Percentiles rank a stretch among this genome's conserved stretches.
Evolutionary conservation across 192 early-diverging fungal species (phyloP).

Genomic region (Rhizoclosmatium globosum): DNA sequence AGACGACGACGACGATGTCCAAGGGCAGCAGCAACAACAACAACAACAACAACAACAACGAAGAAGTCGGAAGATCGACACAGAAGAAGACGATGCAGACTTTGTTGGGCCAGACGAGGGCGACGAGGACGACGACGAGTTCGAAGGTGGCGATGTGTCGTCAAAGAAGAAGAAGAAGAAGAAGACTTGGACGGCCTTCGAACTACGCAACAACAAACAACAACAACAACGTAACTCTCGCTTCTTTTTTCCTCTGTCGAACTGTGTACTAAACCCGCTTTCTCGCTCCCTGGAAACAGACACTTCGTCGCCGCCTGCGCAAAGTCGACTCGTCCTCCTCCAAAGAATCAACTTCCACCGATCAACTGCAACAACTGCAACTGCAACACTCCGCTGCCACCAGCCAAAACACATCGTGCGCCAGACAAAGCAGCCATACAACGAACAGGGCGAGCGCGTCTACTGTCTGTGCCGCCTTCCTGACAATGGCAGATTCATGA

Average conservation of each 20-base stretch:
- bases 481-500: constrained; percentile 79
- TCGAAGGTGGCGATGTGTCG: neutral
- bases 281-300: no score
- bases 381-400: neutral
- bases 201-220: no score
- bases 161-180: constrained; percentile 1
- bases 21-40: neutral
- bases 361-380: neutral
- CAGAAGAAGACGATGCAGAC: neutral
- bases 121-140: constrained; percentile 2
- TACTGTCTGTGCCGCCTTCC: constrained; percentile 77
- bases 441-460: constrained; percentile 61
- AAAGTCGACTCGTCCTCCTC: neutral
- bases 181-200: neutral
- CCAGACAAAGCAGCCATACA: constrained; percentile 44
- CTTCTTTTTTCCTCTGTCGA: neutral
- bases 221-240: neutral
- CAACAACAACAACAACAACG: neutral
- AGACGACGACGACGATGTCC: neutral
- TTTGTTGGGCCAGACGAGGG: neutral
- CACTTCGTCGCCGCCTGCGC: no score
- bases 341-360: neutral
- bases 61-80: neutral
- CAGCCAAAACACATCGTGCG: constrained; percentile 34
- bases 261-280: neutral